Base-by-base conservation (phyloP, 257 asterid genomes). In the Forsythia viridissima region DNA sequence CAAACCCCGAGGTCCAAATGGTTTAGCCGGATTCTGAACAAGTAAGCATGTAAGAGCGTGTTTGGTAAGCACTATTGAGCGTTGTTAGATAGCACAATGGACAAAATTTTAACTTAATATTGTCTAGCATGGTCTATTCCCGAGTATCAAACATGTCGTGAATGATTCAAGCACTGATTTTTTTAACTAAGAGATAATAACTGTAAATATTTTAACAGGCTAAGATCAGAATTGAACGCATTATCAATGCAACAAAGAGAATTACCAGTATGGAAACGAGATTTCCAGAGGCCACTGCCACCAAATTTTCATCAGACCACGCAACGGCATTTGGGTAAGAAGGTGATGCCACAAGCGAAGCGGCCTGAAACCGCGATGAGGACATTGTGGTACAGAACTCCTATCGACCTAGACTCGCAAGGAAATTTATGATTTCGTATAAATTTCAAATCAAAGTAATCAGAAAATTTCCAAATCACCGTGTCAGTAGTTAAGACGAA, bases 291-390 rank as follows among this genome's bases (percentile, higher is more conserved):
- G 99, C 97, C 65, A 91, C 95, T 4, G 98, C 99, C 77, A 93
- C 80, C 80, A 95, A 73, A 86, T 95, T 95, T 65, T 93, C 98
- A 13, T 91, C 97, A 1, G 99, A 95, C 99, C 99, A 95, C 61
- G 82, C 89, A 38, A 92, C 89, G 82, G 98, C 90, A 76, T 89
- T 86, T 1, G 97, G 92, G 81, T 93, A 93, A 73, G 83, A 91
- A 36, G 90, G 90, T 9, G 96, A 80, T 36, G 88, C 88, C 42
- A 90, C 91, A 41, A 92, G 80, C 52, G 92, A 82, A n/a, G 93
- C 84, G 5, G 89, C 84, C 78, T 90, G 92, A 80, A 95, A 93
- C 74, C 90, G 84, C 15, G 70, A 63, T 70, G 85, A 80, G 46
- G 93, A 77, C 99, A 91, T 92, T 9, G 81, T 43, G 75, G 43